Base-by-base conservation (phyloP, 2,329 filamentous ascomycete genomes). In the Colletotrichum liaoningense region DNA sequence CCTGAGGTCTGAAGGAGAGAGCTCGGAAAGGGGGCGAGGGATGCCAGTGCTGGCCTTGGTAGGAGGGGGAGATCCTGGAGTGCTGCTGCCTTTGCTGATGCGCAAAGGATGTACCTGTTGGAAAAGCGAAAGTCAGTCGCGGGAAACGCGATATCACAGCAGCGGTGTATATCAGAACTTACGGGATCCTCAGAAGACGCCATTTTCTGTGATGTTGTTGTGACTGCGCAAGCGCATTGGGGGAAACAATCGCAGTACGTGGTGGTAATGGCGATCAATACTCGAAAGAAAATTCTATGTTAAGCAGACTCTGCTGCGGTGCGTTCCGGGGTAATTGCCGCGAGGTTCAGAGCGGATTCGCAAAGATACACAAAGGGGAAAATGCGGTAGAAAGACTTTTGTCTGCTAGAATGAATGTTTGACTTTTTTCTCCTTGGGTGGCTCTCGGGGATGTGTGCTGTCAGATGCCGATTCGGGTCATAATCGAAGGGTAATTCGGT, bases 1-100 rank as follows among this genome's bases (percentile, higher is more conserved):
- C 81, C 96, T 91, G 83, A 92, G 93, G 84, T 95, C 94, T 75
- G 93, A 93, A 65, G 94, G 93, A 78, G 93, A 94, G 80, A 99
- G 92, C 86, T 99, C 97, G 75, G 95, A 94, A 76, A 99, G 89
- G 72, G 97, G 94, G 78, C 93, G 92, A 80, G 92, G 90, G 68
- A 89, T 84, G 79, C 89, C 87, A 81, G 86, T 88, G 68, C 86
- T 81, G 86, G 90, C 89, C 83, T 92, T 95, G 79, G 86, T 95
- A 79, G 86, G 83, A 57, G 93, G 90, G 73, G 92, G 92, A 67
- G 88, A 82, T 74, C 83, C 85, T 63, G 88, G 86, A 69, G 55
- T 64, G 59, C 69, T 73, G 42, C 86, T 89, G 79, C 84, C 89
- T 85, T 95, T 95, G 84, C 92, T 92, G 79, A 96, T 94, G 84